phyloP scores from a whole-genome alignment of 495 filamentous ascomycete species.

The Aspergillus carlsbadensis region DNA sequence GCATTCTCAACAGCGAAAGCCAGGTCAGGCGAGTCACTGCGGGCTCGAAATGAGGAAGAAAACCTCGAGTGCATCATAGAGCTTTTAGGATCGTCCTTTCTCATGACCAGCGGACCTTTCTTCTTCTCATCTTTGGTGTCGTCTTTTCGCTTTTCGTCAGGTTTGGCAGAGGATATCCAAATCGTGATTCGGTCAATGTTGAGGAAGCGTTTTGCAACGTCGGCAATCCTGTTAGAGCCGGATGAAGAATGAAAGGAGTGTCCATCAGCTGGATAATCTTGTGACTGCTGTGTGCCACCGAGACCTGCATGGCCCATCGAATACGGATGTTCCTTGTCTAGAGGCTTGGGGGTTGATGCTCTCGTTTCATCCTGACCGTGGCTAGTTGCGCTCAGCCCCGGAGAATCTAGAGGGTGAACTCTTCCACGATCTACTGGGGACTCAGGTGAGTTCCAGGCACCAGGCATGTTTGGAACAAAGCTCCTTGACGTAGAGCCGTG shows the following conservation, averaged over 20 bases:
- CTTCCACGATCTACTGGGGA: conserved; percentile 10
- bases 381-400: neutral
- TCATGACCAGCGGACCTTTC: too few relatives aligned
- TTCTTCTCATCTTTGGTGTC: neutral
- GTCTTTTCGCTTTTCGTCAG: conserved; percentile 8
- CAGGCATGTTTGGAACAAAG: conserved; percentile 55
- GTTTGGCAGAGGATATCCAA: conserved; percentile 33
- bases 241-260: conserved; percentile 21
- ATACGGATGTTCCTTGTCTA: conserved; percentile 19
- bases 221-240: conserved; percentile 20
- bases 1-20: conserved; percentile 9
- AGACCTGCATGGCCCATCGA: conserved; percentile 15
- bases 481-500: conserved; percentile 29
- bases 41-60: conserved; percentile 23
- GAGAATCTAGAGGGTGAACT: neutral
- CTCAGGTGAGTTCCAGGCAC: conserved; percentile 54
- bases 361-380: conserved; percentile 17
- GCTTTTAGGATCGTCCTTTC: conserved; percentile 12
- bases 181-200: conserved; percentile 34
- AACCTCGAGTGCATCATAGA: conserved; percentile 28
- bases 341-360: conserved; percentile 31
- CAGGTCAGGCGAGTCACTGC: conserved; percentile 20
- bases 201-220: conserved; percentile 36
- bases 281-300: conserved; percentile 11
- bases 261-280: conserved; percentile 18